Conservation (phyloP, 257 asterid species). For the Fraxinus anomala region DNA sequence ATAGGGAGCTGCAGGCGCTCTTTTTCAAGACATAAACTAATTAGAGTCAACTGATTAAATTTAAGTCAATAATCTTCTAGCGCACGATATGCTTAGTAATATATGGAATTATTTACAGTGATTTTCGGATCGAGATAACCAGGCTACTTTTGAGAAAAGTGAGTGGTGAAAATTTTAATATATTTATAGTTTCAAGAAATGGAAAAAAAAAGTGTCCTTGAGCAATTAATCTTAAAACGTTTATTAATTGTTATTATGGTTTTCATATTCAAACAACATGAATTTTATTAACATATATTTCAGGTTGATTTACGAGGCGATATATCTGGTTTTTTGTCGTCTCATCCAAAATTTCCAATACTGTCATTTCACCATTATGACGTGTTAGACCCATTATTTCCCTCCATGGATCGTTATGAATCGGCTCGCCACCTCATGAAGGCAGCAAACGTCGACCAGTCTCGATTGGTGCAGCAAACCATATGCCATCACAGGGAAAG, state of each 20-base stretch:
- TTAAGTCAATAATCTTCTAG: too few relatives aligned
- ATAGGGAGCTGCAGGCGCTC: too few relatives aligned
- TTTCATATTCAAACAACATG: neutral
- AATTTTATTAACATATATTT: neutral
- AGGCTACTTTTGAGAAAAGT: neutral
- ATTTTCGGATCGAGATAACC: neutral
- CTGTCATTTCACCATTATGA: conserved; percentile 11
- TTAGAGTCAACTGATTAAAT: too few relatives aligned
- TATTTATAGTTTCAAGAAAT: neutral
- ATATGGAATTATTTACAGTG: neutral
- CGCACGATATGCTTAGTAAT: neutral
- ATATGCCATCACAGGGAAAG: conserved; percentile 14
- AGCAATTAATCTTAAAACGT: neutral
- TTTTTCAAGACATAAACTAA: too few relatives aligned
- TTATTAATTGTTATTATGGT: neutral
- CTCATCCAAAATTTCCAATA: conserved; percentile 12
- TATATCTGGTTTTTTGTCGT: conserved; percentile 17
- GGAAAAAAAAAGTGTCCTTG: neutral
- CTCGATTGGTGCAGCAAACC: conserved; percentile 18
- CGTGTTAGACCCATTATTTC: conserved; percentile 1
- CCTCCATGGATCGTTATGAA: neutral
- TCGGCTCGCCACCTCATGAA: conserved; percentile 14
- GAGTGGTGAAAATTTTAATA: neutral
- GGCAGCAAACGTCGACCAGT: conserved; percentile 1
- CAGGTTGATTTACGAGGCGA: conserved; percentile 16